phyloP scores from a whole-genome alignment of 495 filamentous ascomycete species.

The Tuber borchii region DNA sequence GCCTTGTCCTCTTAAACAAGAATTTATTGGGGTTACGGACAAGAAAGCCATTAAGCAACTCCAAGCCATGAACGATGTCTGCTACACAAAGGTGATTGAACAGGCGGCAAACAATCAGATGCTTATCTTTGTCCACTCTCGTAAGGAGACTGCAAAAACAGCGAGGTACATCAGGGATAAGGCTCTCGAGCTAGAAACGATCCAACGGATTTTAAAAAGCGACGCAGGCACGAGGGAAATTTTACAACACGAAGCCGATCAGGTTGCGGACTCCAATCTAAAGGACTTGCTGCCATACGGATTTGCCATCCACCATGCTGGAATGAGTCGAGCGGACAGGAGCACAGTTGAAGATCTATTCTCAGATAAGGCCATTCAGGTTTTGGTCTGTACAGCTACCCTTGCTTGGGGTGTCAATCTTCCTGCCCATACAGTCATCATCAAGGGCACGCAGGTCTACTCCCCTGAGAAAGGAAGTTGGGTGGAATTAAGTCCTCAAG shows the following conservation, averaged over 20 bases:
- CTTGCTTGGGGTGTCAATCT: conserved; percentile 95
- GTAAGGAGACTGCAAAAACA: conserved; percentile 97
- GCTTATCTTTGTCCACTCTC: conserved; percentile 96
- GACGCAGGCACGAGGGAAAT: conserved; percentile 90
- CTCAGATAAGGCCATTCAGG: conserved; percentile 79
- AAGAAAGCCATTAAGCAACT: conserved; percentile 98
- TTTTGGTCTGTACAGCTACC: conserved; percentile 94
- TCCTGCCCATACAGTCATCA: conserved; percentile 90
- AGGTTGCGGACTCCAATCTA: conserved; percentile 75
- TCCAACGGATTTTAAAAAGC: conserved; percentile 86
- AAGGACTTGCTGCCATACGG: conserved; percentile 95
- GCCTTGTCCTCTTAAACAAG: conserved; percentile 87
- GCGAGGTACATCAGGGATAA: conserved; percentile 94
- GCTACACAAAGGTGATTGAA: conserved; percentile 94
- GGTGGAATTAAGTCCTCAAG: conserved; percentile 95
- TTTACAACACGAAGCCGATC: conserved; percentile 73
- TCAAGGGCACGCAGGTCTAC: conserved; percentile 95
- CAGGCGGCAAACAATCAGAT: conserved; percentile 93
- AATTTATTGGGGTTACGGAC: conserved; percentile 96
- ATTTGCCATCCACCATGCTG: conserved; percentile 96
- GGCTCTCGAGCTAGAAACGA: conserved; percentile 89
- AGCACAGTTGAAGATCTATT: conserved; percentile 94
- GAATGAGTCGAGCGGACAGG: conserved; percentile 87
- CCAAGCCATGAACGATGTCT: conserved; percentile 99
- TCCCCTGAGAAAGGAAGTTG: conserved; percentile 98